Evolutionary conservation across 148 eudicot species (phyloP), one percentile per base, ranked within the genome.

Genomic region (Arctostaphylos glauca): DNA sequence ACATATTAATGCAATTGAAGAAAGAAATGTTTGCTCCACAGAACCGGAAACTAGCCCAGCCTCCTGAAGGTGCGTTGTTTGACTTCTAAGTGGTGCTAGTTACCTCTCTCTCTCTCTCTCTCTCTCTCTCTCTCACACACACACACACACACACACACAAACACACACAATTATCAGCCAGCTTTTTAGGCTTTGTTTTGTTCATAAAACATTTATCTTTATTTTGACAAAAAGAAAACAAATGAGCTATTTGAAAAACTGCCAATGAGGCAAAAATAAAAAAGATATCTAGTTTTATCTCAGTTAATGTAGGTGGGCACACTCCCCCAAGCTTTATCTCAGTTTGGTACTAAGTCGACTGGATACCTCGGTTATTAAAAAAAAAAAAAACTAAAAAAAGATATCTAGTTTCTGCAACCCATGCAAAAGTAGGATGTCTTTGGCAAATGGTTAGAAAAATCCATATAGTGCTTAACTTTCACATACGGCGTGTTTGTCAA

Each of bases 21-120:
- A 90, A 89, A 84, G 92, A 89, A 53, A 90, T 90, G 92, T 85
- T 76, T 79, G 89, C 90, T 66, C 87, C 92, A 16, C 90, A 89
- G 59, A 90, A 90, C 76, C 87, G 92, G 56, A 90, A 87, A 86
- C 89, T 90, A 46, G 80, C 86, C 77, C 92, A 90, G 86, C 92
- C 92, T 75, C 83, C 84, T 43, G 92, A 90, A 80, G 92, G 92
- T 90, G 14, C 25, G 80, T 74, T 31, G 16, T 53, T 79, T 1
- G 41, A 78, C 43, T 76, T 77, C n/a, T 80, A 53, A 80, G 48
- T 77, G 53, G 44, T 12, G 4, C 3, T 44, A 16, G 16, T 41
- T 56, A 3, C 41, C 31, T 9, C 10, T 41, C 41, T 15, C 4
- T 15, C 2, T 15, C 38, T 7, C 5, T 46, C 25, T 74, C 6